These are phyloP conservation scores for Diospyros kaki DNA, from an alignment of 148 eudicot species.

Conservation along the genomic window DNA sequence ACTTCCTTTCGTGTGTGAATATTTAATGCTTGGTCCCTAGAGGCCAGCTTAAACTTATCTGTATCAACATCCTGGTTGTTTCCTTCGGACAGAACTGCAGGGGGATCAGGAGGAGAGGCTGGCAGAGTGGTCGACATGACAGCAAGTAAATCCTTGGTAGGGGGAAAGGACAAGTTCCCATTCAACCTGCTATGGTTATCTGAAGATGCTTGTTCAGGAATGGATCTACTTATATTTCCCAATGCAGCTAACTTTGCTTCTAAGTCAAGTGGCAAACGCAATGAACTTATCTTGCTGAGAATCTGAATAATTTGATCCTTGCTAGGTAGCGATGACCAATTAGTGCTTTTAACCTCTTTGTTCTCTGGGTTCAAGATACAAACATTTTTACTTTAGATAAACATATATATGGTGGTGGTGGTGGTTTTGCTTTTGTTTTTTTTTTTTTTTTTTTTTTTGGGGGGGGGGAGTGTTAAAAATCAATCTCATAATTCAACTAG, in stretches of 20 bases:
- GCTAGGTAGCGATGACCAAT: conserved; percentile 38
- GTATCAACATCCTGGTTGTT: conserved; percentile 29
- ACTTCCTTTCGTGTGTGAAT: conserved; percentile 24
- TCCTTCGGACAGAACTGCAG: conserved; percentile 29
- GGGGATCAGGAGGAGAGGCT: conserved; percentile 31
- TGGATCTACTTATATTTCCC: conserved; percentile 14
- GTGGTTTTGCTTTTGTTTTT: too few species aligned
- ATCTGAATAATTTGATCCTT: conserved; percentile 66
- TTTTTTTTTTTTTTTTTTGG: too few species aligned
- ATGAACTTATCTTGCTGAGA: conserved; percentile 58
- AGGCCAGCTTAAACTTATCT: conserved; percentile 23
- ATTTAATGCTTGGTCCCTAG: conserved; percentile 19
- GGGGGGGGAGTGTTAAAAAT: background rate
- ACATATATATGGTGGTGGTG: background rate
- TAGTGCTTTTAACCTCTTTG: conserved; percentile 35
- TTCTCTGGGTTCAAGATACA: conserved; percentile 34
- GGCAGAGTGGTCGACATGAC: conserved; percentile 38
- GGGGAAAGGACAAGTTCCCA: conserved; percentile 30
- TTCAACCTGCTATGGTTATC: conserved; percentile 31
- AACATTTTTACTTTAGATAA: background rate
- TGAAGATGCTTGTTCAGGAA: conserved; percentile 19
- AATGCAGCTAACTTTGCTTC: conserved; percentile 28
- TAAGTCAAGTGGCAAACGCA: conserved; percentile 42
- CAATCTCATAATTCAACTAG: background rate
- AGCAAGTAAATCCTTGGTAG: conserved; percentile 60